phyloP scores from a whole-genome alignment of 2,329 filamentous ascomycete genomes.

The Akanthomyces muscarius region DNA sequence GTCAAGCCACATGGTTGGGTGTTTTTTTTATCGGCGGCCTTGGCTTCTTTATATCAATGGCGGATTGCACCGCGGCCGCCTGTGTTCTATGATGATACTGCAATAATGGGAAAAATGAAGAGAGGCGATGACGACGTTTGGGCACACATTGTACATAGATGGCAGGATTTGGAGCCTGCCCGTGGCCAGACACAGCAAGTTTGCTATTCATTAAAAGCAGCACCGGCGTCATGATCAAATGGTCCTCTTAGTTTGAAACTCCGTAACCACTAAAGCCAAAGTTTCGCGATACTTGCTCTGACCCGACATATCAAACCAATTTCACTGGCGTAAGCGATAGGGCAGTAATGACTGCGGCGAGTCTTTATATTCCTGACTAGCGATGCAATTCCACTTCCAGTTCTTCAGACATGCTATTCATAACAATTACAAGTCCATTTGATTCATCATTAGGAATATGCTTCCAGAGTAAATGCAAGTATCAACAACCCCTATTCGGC shows the following conservation, averaged over 20 bases:
- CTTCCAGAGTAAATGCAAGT: neutral
- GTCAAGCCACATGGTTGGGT: neutral
- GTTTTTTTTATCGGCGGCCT: neutral
- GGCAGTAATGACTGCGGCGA: neutral
- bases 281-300: neutral
- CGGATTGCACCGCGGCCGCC: neutral
- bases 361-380: neutral
- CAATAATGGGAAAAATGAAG: neutral
- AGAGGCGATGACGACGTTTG: neutral
- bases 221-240: neutral
- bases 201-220: neutral
- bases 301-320: too few species aligned
- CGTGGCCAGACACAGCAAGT: neutral
- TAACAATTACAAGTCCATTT: neutral
- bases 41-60: neutral
- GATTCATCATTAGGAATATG: neutral
- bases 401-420: neutral
- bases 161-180: neutral
- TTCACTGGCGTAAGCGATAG: neutral
- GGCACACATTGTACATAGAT: slow-evolving; percentile 6
- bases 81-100: neutral
- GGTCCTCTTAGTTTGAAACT: neutral
- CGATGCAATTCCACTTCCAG: neutral
- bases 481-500: neutral
- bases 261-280: neutral